Evolutionary conservation across 257 asterid species (phyloP).

Genomic region (Lycium ferocissimum): DNA sequence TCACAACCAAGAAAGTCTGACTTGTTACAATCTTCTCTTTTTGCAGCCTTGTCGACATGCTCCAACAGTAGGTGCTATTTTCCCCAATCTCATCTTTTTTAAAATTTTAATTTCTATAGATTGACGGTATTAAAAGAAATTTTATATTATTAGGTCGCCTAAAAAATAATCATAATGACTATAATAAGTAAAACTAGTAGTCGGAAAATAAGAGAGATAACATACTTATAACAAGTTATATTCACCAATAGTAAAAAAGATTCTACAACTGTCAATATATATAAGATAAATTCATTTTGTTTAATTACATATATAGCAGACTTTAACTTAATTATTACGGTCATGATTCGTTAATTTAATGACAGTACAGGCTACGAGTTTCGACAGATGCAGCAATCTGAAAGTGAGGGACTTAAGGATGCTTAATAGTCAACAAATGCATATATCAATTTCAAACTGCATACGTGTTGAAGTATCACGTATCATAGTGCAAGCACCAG

Average conservation of each 20-base stretch:
- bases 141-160: not conserved
- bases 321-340: not conserved
- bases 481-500: constrained; percentile 65
- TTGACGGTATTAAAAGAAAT: not conserved
- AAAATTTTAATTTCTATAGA: not conserved
- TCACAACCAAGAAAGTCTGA: not conserved
- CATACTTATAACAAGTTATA: too few species aligned
- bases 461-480: constrained; percentile 50
- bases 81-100: not conserved
- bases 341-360: not conserved
- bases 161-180: too few species aligned
- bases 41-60: constrained; percentile 88
- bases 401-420: constrained; percentile 57
- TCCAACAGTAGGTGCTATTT: constrained; percentile 77
- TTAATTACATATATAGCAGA: not conserved
- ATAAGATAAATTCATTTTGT: not conserved
- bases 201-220: not conserved
- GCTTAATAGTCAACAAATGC: constrained; percentile 71
- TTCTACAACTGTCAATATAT: not conserved
- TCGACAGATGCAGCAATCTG: constrained; percentile 75
- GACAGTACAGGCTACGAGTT: constrained; percentile 70
- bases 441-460: constrained; percentile 65
- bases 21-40: constrained; percentile 32
- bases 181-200: not conserved
- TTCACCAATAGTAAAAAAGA: too few species aligned